phyloP scores from a whole-genome alignment of 140 eudicot species.

The Cichorium intybus region DNA sequence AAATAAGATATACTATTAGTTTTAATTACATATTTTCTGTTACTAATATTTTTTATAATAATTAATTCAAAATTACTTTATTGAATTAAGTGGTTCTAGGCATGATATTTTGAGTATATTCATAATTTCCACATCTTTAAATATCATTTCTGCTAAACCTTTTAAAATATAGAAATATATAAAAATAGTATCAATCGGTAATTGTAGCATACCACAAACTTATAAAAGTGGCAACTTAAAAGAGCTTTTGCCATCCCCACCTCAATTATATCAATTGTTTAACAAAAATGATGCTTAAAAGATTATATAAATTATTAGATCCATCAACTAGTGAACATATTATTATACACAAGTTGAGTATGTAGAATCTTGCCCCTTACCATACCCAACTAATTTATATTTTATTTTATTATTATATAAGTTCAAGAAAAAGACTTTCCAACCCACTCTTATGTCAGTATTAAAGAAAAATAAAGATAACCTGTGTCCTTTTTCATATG shows the following conservation, averaged over 20 bases:
- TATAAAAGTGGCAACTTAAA: slow-evolving; percentile 4
- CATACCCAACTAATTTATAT: slow-evolving; percentile 7
- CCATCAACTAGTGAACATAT: slow-evolving; percentile 3
- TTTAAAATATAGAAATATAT: not conserved
- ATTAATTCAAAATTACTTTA: not conserved
- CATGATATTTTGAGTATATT: not conserved
- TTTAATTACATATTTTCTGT: too few species aligned
- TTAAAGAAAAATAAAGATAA: not conserved
- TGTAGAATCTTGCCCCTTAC: slow-evolving; percentile 10
- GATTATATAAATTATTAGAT: slow-evolving; percentile 11
- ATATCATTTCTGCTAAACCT: not conserved
- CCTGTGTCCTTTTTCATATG: not conserved
- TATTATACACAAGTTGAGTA: slow-evolving; percentile 24
- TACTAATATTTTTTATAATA: not conserved
- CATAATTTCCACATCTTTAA: not conserved
- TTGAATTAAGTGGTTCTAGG: not conserved
- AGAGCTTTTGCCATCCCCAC: slow-evolving; percentile 16
- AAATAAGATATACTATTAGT: too few species aligned
- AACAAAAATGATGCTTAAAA: slow-evolving; percentile 17
- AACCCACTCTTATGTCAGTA: not conserved
- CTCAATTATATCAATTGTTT: slow-evolving; percentile 17
- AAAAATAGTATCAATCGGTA: slow-evolving; percentile 22
- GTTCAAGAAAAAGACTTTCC: not conserved
- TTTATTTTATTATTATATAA: not conserved
- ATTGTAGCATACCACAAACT: slow-evolving; percentile 30